Conservation (phyloP, 2,329 filamentous ascomycete genomes). For the Apiospora saccharicola region DNA sequence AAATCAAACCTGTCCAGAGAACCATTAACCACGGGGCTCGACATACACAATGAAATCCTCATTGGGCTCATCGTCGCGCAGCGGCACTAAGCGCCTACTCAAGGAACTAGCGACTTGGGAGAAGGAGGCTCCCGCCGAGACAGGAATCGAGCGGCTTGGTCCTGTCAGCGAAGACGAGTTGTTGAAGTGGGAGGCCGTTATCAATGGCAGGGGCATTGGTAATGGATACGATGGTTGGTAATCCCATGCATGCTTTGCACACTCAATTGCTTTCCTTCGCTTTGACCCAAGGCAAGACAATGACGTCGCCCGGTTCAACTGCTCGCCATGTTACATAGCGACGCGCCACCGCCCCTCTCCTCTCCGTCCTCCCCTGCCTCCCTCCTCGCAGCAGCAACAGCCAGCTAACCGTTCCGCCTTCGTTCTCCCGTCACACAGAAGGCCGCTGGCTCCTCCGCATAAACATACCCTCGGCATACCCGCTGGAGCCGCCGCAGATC, state of each 20-base stretch:
- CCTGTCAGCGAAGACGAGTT: slow-evolving; percentile 62
- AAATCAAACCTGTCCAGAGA: neutral
- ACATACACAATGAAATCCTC: slow-evolving; percentile 26
- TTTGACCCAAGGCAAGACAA: neutral
- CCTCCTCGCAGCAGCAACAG: slow-evolving; percentile 14
- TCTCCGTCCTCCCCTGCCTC: neutral
- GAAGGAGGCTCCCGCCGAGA: slow-evolving; percentile 55
- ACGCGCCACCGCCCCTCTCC: slow-evolving; percentile 3
- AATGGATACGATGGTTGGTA: slow-evolving; percentile 62
- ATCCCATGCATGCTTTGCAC: neutral
- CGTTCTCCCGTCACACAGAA: slow-evolving; percentile 44
- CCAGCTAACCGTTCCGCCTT: neutral
- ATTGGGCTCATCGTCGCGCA: slow-evolving; percentile 47
- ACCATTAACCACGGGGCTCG: slow-evolving; percentile 5
- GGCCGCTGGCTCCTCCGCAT: slow-evolving; percentile 88
- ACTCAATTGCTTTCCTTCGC: slow-evolving; percentile 5
- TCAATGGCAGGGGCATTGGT: slow-evolving; percentile 64
- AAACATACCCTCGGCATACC: slow-evolving; percentile 78
- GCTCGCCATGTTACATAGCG: neutral
- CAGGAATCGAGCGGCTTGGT: slow-evolving; percentile 66
- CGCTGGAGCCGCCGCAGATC: slow-evolving; percentile 78
- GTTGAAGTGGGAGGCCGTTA: slow-evolving; percentile 65
- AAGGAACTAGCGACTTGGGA: slow-evolving; percentile 64
- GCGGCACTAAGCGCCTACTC: slow-evolving; percentile 63
- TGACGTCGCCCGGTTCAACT: neutral